Conservation (phyloP, 495 filamentous ascomycete species). For the Acidomyces sp. region DNA sequence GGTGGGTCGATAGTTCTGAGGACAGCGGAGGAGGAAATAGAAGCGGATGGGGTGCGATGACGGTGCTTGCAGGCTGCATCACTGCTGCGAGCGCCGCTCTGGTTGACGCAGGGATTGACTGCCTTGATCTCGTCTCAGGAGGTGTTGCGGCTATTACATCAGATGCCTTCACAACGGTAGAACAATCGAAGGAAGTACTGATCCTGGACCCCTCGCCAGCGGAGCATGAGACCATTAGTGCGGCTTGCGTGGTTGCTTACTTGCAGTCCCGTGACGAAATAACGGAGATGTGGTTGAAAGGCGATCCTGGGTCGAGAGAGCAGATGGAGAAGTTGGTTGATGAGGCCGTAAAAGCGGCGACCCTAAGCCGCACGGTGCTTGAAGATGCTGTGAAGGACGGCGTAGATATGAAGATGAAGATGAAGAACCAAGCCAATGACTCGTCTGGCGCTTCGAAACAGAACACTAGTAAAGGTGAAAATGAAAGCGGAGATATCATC, state of each 20-base stretch:
- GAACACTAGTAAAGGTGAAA: no score
- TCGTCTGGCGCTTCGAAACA: background rate
- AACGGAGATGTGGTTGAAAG: conserved; percentile 88
- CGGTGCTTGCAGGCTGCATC: conserved; percentile 79
- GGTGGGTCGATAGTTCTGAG: conserved; percentile 15
- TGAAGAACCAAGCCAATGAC: background rate
- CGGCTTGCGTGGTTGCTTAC: conserved; percentile 83
- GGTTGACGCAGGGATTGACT: conserved; percentile 90
- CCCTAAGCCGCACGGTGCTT: conserved; percentile 44
- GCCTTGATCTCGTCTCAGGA: conserved; percentile 77
- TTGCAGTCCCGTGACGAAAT: conserved; percentile 79
- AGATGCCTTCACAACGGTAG: conserved; percentile 25
- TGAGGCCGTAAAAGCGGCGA: conserved; percentile 50
- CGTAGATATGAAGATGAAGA: conserved; percentile 25
- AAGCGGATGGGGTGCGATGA: conserved; percentile 67
- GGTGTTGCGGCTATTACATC: conserved; percentile 72
- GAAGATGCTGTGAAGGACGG: conserved; percentile 45
- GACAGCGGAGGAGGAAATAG: conserved; percentile 3
- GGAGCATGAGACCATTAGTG: conserved; percentile 62
- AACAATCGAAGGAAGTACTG: conserved; percentile 30
- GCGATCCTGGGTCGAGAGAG: conserved; percentile 44
- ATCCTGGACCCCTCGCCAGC: conserved; percentile 75
- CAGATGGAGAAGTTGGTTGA: conserved; percentile 45
- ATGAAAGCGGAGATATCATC: no score
- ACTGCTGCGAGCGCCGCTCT: conserved; percentile 92